Conservation (phyloP, 805 yeast genomes). For the Candida nemodendra region DNA sequence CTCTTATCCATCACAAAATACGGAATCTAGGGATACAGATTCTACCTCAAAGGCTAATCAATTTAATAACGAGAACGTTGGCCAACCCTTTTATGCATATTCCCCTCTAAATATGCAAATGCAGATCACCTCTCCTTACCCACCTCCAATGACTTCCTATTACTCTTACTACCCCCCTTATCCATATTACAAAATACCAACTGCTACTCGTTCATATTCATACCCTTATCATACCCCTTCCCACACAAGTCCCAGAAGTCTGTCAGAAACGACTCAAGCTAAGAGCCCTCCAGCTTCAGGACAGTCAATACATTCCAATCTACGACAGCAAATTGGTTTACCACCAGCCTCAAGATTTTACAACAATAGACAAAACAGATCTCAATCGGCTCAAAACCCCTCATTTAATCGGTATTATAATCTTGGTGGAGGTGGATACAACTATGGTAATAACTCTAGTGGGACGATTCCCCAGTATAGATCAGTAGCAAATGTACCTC, state of each 20-base stretch:
- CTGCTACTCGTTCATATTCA: slow-evolving; percentile 7
- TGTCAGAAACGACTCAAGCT: no score
- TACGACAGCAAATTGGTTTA: slow-evolving; percentile 1
- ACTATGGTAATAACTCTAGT: not conserved
- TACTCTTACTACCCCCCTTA: slow-evolving; percentile 13
- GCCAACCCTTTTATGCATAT: slow-evolving; percentile 9
- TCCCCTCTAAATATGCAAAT: slow-evolving; percentile 6
- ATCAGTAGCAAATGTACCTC: no score
- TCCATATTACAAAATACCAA: slow-evolving; percentile 6
- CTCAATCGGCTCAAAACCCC: slow-evolving; percentile 2
- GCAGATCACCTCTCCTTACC: slow-evolving; percentile 4
- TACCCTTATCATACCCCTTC: slow-evolving; percentile 1
- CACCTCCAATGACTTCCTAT: slow-evolving; percentile 6
- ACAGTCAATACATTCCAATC: no score
- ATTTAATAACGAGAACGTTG: no score
- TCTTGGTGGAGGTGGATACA: not conserved
- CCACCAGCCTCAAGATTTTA: not conserved
- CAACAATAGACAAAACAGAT: slow-evolving; percentile 5
- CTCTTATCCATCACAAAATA: no score
- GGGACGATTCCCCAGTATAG: no score
- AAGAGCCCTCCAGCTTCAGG: no score
- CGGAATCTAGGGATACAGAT: no score
- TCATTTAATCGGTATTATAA: slow-evolving; percentile 1
- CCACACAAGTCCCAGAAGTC: not conserved
- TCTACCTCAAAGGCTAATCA: no score